Base-by-base conservation (phyloP, 2,329 filamentous ascomycete species). In the Cladosporium sphaerospermum region DNA sequence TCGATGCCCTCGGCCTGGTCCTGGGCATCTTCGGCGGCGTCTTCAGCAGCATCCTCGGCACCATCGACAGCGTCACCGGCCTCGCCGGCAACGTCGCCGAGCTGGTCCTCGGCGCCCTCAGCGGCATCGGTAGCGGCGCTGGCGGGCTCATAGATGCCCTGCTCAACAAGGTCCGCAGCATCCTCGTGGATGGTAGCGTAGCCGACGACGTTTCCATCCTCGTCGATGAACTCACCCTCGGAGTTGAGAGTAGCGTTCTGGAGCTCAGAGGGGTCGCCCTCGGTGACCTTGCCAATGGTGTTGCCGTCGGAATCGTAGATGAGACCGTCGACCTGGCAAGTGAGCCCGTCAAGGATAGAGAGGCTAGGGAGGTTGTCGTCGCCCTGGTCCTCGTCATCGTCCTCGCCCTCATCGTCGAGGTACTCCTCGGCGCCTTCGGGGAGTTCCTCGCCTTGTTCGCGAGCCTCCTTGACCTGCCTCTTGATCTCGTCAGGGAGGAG, bases 161-260 rank as follows among this genome's bases (percentile, higher is more conserved):
- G 73, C 54, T 78, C 72, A 32, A 68, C 64, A 34, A 70, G 64
- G 36, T 69, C 66, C 44, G 65, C 68, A 44, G 67, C 67, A 8
- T 77, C 75, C 7, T 73, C 70, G 61, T 76, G 74, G 40, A 78
- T 69, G 50, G 77, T 72, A 3, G 78, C 76, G 52, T 73, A 73
- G 52, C 78, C 78, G 49, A 80, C 68, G 46, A 79, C 73, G 45
- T 78, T 75, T 51, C 78, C 78, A 3, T 77, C 70, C 3, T 78
- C 71, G 55, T 80, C 75, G n/a, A 79, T 64, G 55, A 81, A 78
- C 59, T 79, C 76, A 48, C 78, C 78, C 23, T 78, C 69, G 56
- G 76, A 72, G 59, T 80, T 79, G 57, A 78, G 72, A 42, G 72
- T 72, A 50, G 70, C 69, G 61, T 75, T 74, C 60, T 75, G 66